Base-by-base conservation (phyloP, 768 basidiomycete species). In the Rhodotorula kratochvilovae region DNA sequence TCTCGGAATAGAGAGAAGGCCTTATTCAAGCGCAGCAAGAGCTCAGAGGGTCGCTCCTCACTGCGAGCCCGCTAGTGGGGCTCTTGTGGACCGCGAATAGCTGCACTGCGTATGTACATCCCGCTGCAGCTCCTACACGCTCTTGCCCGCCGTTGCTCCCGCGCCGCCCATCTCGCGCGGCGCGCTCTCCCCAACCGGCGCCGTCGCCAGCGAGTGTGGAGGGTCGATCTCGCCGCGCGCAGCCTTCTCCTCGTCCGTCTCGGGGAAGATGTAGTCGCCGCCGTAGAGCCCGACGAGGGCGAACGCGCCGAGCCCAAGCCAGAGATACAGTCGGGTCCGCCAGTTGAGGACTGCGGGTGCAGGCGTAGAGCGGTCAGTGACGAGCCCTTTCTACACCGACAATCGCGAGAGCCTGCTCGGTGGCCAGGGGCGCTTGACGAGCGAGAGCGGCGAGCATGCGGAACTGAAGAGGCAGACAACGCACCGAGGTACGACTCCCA, bases 401-500 rank as follows among this genome's bases (percentile, higher is more conserved):
- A n/a, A n/a, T n/a, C n/a, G n/a, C n/a, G n/a, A n/a, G n/a, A n/a
- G n/a, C n/a, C n/a, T n/a, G n/a, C n/a, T n/a, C n/a, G n/a, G n/a
- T n/a, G n/a, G n/a, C n/a, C n/a, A n/a, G n/a, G n/a, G n/a, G n/a
- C n/a, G n/a, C n/a, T n/a, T n/a, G n/a, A n/a, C n/a, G n/a, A n/a
- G 39, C 39, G 13, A 39, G 39, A 13, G 39, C 39, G 13, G 39
- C 39, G 39, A n/a, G 45, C 19, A 46, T 15, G 21, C 2, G 45
- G 19, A 46, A 23, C 17, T 19, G 21, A 19, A 23, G 21, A 46
- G 45, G 45, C 19, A 21, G n/a, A n/a, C 45, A 15, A 16, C 70
- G 43, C 23, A 68, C 71, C 71, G 23, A 72, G 63, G 54, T 72
- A 72, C 23, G 62, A 64, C 36, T 72, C 71, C 25, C 60, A 68